phyloP scores from a whole-genome alignment of 257 asterid species.

The Solanum sejunctum region DNA sequence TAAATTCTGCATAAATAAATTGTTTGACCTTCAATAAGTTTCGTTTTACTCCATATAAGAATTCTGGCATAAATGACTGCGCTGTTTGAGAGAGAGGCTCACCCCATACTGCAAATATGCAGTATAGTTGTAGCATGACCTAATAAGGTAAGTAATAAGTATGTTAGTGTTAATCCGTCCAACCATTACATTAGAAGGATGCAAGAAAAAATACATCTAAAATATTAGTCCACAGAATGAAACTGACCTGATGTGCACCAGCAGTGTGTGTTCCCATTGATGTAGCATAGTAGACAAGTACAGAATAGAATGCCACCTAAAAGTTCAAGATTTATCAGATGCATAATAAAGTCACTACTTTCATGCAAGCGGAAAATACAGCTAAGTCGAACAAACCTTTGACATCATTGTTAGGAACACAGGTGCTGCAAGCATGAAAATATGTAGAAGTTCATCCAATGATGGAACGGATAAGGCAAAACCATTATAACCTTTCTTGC shows the following conservation, averaged over 20 bases:
- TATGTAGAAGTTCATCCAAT: constrained; percentile 45
- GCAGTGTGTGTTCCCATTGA: constrained; percentile 64
- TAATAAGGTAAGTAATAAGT: constrained; percentile 9
- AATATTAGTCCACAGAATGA: not conserved
- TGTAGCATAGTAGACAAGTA: constrained; percentile 84
- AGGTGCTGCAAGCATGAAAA: constrained; percentile 85
- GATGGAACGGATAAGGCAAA: constrained; percentile 76
- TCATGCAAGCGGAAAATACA: not conserved
- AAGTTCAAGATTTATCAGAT: constrained; percentile 9
- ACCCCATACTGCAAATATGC: constrained; percentile 79
- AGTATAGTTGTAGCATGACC: constrained; percentile 87
- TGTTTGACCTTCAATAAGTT: constrained; percentile 61
- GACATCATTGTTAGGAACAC: constrained; percentile 89
- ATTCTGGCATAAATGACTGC: constrained; percentile 91
- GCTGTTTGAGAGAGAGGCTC: constrained; percentile 98
- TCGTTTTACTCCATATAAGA: constrained; percentile 68
- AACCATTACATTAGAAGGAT: not conserved
- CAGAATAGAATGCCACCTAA: constrained; percentile 75
- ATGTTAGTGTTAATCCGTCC: not conserved
- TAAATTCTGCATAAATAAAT: not conserved
- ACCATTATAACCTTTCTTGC: constrained; percentile 74
- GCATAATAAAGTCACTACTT: constrained; percentile 1
- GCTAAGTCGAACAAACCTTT: constrained; percentile 41
- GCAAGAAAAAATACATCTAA: not conserved
- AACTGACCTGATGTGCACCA: constrained; percentile 89